Evolutionary conservation across 352 stramenopile genomes (phyloP), one percentile per base, ranked within the genome.

Genomic region (Phytopythium oedochilum): DNA sequence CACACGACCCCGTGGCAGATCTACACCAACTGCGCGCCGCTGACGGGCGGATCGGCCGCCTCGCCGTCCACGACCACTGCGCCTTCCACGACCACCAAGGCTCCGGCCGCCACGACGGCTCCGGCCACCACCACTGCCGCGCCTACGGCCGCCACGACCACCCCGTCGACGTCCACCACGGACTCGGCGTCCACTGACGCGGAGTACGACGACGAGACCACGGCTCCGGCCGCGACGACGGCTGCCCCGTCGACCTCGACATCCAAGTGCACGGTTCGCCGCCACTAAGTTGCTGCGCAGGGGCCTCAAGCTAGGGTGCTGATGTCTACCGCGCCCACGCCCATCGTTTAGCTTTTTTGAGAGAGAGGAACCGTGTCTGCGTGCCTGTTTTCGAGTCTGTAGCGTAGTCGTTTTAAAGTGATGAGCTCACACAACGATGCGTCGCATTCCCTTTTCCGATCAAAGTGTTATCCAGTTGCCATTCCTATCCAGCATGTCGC

Each of bases 11-110:
- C 47, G 5, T 76, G 64, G 68, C 68, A 76, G 54, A 53, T 66
- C 8, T 70, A 76, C 58, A 66, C 63, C 36, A 71, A 75, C 63
- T 75, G 59, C 31, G 61, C 63, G 35, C n/a, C 15, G 17, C 40
- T 59, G 29, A 36, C 40, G 25, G 53, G 42, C 12, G 40, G 17
- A 25, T 49, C 35, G 5, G n/a, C 51, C 36, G 26, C 12, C 15
- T 43, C 51, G 3, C 26, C 46, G 46, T 20, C 46, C 29, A 54
- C 46, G n/a, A 10, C 32, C 22, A 35, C 49, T 15, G 4, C 34
- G 36, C 11, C 49, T 2, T 23, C 45, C 26, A 28, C 60, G 2
- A 35, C 51, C 31, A 14, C 53, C n/a, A n/a, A n/a, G n/a, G n/a
- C n/a, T n/a, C n/a, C n/a, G n/a, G n/a, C n/a, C 23, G 12, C 45